phyloP scores from a whole-genome alignment of 768 basidiomycete genomes.

The Phylloporus rhodoxanthus region DNA sequence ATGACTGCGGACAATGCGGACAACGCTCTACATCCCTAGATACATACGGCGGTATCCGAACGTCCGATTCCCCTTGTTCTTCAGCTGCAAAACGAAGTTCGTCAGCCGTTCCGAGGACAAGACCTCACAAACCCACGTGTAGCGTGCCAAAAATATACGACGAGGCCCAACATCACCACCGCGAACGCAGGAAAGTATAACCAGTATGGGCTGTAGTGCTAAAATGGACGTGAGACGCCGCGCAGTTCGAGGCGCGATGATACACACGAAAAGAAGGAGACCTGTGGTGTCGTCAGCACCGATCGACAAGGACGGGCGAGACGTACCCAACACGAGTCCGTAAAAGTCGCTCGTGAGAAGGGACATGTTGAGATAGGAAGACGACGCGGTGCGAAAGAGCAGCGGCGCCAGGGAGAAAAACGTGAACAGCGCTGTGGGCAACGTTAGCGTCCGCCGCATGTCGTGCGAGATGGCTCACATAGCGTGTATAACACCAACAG shows the following conservation, averaged over 20 bases:
- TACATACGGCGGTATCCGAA: slow-evolving; percentile 21
- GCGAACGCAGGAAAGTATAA: slow-evolving; percentile 79
- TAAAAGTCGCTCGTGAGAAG: slow-evolving; percentile 86
- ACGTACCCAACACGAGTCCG: slow-evolving; percentile 64
- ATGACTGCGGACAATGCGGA: no score
- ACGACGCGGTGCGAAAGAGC: slow-evolving; percentile 78
- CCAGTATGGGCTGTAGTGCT: slow-evolving; percentile 85
- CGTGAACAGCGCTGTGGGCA: slow-evolving; percentile 57
- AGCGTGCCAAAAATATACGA: slow-evolving; percentile 82
- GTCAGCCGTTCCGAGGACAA: not conserved
- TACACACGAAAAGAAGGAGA: slow-evolving; percentile 47
- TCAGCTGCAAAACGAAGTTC: slow-evolving; percentile 44
- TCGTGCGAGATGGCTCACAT: slow-evolving; percentile 16
- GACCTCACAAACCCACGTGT: slow-evolving; percentile 51
- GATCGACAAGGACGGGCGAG: not conserved
- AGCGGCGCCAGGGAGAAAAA: slow-evolving; percentile 80
- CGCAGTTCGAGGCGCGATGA: no score
- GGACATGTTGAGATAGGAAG: slow-evolving; percentile 79
- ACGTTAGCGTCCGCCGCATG: not conserved
- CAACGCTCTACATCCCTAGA: slow-evolving; percentile 6
- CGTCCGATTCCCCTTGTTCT: slow-evolving; percentile 51
- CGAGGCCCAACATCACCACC: slow-evolving; percentile 63
- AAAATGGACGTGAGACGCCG: not conserved
- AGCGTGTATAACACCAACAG: slow-evolving; percentile 43
- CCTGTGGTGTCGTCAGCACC: slow-evolving; percentile 25